Conservation (phyloP, 2,329 filamentous ascomycete species). For the Metarhizium anisopliae region DNA sequence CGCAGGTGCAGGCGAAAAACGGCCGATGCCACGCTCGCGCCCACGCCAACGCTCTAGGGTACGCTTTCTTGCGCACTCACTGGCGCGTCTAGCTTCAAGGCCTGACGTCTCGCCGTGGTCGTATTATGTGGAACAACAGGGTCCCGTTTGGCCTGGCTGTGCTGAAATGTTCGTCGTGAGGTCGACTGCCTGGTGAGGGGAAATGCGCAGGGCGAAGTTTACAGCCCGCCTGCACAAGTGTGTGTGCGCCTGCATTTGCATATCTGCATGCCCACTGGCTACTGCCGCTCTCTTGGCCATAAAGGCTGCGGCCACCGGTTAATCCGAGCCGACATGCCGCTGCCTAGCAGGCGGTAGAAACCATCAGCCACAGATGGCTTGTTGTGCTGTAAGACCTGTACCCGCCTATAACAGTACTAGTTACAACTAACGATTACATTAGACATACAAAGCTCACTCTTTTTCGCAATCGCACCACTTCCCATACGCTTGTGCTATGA, state of each 20-base stretch:
- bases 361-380: too few relatives aligned
- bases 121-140: slow-evolving; percentile 1
- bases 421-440: too few relatives aligned
- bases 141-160: slow-evolving; percentile 19
- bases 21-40: too few relatives aligned
- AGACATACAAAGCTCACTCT: too few relatives aligned
- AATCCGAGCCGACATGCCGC: slow-evolving; percentile 4
- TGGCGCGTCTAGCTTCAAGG: background rate
- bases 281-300: background rate
- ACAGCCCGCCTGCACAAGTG: slow-evolving; percentile 4
- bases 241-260: background rate
- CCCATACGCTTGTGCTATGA: background rate
- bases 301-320: slow-evolving; percentile 1
- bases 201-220: slow-evolving; percentile 22
- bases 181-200: slow-evolving; percentile 22
- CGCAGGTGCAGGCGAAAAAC: too few relatives aligned
- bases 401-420: too few relatives aligned
- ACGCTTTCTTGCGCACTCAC: background rate
- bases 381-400: too few relatives aligned
- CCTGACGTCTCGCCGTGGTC: background rate
- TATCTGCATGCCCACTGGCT: background rate
- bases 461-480: background rate
- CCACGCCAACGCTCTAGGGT: too few relatives aligned
- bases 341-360: background rate
- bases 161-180: slow-evolving; percentile 37